Evolutionary conservation across 768 basidiomycete species (phyloP), one percentile per base, ranked within the genome.

Genomic region (Kwoniella newhampshirensis): DNA sequence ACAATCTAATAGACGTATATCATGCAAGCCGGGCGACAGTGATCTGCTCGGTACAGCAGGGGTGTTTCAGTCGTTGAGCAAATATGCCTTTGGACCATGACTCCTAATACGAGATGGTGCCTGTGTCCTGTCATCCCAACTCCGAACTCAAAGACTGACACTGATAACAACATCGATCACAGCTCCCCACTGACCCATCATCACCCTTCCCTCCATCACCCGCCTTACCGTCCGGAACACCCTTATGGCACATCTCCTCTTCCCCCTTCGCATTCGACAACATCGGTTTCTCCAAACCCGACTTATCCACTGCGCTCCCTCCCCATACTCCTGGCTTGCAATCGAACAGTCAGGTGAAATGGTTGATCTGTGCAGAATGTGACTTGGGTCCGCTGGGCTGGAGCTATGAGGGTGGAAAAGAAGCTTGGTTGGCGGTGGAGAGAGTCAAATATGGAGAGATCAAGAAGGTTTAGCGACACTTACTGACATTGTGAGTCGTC

Each of bases 321-420:
- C 39, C 44, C 6, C 23, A 49, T 17, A 44, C 57, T 9, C 57
- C 63, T 7, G 27, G n/a, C 37, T 27, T 2, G 18, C 25, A 2
- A n/a, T 39, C 11, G 54, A 42, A 39, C 47, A 51, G 51, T n/a
- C 54, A 62, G 20, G 65, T 76, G 25, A 78, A 78, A 52, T 78
- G 67, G 62, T 55, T 78, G 46, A 74, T 75, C 23, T 78, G 77
- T 57, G 77, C 77, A 4, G 77, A 78, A 41, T 78, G 77, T 40
- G 75, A 78, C 67, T 47, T 75, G n/a, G 77, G 77, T 6, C 75
- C 77, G 4, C 2, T 78, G 23, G 77, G 77, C 0, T 78, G 74
- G 72, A 70, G 71, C 41, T 72, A 66, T 42, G 77, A 78, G 36
- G 77, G 77, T 26, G 70, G 60, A 1, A 67, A 65, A 12, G 72